These are phyloP conservation scores for Penicillium soppii DNA, from an alignment of 495 filamentous ascomycete species.

Conservation along the genomic window DNA sequence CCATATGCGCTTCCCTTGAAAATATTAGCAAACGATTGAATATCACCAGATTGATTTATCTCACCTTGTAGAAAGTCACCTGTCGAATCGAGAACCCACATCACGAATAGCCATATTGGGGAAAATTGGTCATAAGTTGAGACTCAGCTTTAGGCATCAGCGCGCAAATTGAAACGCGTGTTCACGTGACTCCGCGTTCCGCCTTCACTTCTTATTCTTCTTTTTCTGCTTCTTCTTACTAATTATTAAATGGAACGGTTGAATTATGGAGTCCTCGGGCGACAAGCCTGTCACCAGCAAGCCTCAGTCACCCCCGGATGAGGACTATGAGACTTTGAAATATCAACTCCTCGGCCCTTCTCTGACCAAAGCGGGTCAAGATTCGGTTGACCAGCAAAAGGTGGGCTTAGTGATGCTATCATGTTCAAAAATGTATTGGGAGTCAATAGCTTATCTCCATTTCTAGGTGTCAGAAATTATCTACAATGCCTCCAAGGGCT, in stretches of 20 bases:
- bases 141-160: slow-evolving; percentile 6
- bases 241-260: slow-evolving; percentile 17
- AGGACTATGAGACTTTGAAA: slow-evolving; percentile 56
- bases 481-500: slow-evolving; percentile 94
- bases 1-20: slow-evolving; percentile 71
- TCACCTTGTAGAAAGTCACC: slow-evolving; percentile 46
- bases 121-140: slow-evolving; percentile 6
- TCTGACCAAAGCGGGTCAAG: slow-evolving; percentile 91
- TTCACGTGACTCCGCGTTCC: slow-evolving; percentile 36
- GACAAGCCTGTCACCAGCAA: slow-evolving; percentile 17
- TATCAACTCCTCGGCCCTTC: slow-evolving; percentile 86
- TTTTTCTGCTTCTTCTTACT: slow-evolving; percentile 5
- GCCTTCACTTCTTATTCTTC: slow-evolving; percentile 4
- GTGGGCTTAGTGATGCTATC: slow-evolving; percentile 30
- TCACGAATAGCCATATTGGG: slow-evolving; percentile 13
- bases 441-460: neutral
- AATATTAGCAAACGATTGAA: slow-evolving; percentile 15
- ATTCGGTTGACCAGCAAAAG: slow-evolving; percentile 88
- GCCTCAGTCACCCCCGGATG: neutral
- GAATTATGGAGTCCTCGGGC: slow-evolving; percentile 24
- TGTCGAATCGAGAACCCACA: slow-evolving; percentile 50
- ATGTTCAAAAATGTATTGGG: neutral
- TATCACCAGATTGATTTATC: neutral
- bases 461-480: slow-evolving; percentile 88
- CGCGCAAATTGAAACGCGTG: slow-evolving; percentile 36